phyloP scores from a whole-genome alignment of 345 rosid genomes.

The Camelina hispida region DNA sequence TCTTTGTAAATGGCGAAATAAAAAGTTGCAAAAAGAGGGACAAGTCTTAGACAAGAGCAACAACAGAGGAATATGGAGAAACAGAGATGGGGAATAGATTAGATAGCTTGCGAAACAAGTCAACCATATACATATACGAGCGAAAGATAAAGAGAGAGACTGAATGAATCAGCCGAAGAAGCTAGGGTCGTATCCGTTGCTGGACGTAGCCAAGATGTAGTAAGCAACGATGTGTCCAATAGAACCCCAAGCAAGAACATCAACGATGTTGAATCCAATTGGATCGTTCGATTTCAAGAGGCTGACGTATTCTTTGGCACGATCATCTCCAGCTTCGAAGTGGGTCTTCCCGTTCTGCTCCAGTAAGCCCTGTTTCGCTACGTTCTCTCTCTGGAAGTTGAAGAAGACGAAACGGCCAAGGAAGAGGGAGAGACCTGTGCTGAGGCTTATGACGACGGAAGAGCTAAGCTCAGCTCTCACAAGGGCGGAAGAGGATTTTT shows the following conservation, averaged over 20 bases:
- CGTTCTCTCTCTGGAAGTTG: too few relatives aligned
- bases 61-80: neutral
- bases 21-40: constrained; percentile 7
- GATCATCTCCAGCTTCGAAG: too few relatives aligned
- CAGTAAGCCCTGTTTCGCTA: too few relatives aligned
- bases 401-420: too few relatives aligned
- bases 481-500: too few relatives aligned
- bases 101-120: constrained; percentile 39
- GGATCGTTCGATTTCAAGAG: constrained; percentile 97
- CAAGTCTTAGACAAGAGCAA: constrained; percentile 8
- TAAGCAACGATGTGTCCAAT: constrained; percentile 97
- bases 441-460: too few relatives aligned
- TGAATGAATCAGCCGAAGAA: constrained; percentile 57
- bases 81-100: constrained; percentile 17
- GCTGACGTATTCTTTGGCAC: constrained; percentile 90
- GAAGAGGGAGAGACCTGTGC: too few relatives aligned
- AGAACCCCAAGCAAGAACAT: constrained; percentile 99
- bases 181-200: constrained; percentile 91
- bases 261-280: constrained; percentile 92
- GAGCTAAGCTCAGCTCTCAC: too few relatives aligned
- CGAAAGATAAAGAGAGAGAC: neutral
- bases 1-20: neutral
- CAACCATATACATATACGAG: constrained; percentile 31
- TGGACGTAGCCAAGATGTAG: constrained; percentile 92
- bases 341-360: too few relatives aligned